These are phyloP conservation scores for Camellia granthamiana DNA, from an alignment of 148 eudicot genomes.

Conservation along the genomic window DNA sequence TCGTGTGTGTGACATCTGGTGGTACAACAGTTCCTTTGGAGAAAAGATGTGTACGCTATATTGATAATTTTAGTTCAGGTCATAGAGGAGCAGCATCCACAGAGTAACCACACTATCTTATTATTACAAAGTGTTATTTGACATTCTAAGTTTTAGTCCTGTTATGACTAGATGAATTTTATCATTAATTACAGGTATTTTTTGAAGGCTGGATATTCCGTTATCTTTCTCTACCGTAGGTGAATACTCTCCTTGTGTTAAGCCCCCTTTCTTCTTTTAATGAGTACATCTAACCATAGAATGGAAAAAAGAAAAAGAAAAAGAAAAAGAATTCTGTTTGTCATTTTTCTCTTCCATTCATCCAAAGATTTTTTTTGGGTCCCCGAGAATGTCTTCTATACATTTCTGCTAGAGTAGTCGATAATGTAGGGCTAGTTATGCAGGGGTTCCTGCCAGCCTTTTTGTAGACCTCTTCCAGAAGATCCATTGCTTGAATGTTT, in stretches of 20 bases:
- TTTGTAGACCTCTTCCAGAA: slow-evolving; percentile 26
- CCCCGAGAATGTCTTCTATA: neutral
- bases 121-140: neutral
- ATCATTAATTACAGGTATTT: slow-evolving; percentile 57
- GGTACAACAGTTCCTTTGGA: slow-evolving; percentile 96
- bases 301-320: neutral
- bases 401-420: slow-evolving; percentile 12
- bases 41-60: slow-evolving; percentile 73
- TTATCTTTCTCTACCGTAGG: slow-evolving; percentile 85
- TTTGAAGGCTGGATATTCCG: slow-evolving; percentile 85
- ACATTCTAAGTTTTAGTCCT: neutral
- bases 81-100: too few species aligned
- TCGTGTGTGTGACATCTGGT: slow-evolving; percentile 90
- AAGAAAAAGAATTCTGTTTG: neutral
- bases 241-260: slow-evolving; percentile 19
- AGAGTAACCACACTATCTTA: too few species aligned
- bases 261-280: neutral
- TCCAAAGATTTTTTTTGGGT: neutral
- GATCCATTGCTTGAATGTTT: too few species aligned
- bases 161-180: neutral
- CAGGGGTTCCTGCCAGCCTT: slow-evolving; percentile 97
- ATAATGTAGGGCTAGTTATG: slow-evolving; percentile 21
- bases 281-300: slow-evolving; percentile 8
- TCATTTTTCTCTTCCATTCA: neutral
- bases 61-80: too few species aligned